Conservation (phyloP, 2,329 filamentous ascomycete species). For the Ophiognomonia clavigignenti-juglandacearum region DNA sequence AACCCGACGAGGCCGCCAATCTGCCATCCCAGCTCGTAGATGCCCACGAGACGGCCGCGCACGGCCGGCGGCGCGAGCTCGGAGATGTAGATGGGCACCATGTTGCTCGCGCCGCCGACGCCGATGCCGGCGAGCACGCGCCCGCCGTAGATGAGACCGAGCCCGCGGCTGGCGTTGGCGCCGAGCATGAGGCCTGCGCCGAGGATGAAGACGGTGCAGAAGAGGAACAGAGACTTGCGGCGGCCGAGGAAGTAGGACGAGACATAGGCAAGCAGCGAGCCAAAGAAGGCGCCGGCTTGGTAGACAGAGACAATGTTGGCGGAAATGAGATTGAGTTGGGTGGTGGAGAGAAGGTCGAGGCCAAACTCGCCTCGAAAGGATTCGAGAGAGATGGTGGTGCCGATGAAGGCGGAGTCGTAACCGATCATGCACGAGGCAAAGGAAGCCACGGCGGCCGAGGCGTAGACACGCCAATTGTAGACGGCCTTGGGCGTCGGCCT, state of each 20-base stretch:
- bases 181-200: slow-evolving; percentile 71
- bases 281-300: slow-evolving; percentile 81
- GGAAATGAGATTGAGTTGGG: slow-evolving; percentile 54
- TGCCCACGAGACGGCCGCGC: slow-evolving; percentile 59
- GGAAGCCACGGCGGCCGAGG: slow-evolving; percentile 48
- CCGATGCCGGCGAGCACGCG: slow-evolving; percentile 60
- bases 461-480: slow-evolving; percentile 58
- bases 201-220: slow-evolving; percentile 59
- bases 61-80: slow-evolving; percentile 58
- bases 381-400: slow-evolving; percentile 65
- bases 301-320: slow-evolving; percentile 77
- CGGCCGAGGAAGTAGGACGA: slow-evolving; percentile 65
- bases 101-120: slow-evolving; percentile 58
- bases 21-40: slow-evolving; percentile 64
- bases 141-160: slow-evolving; percentile 60
- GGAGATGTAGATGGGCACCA: slow-evolving; percentile 59
- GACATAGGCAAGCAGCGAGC: slow-evolving; percentile 64
- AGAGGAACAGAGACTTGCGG: slow-evolving; percentile 57
- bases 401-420: slow-evolving; percentile 73
- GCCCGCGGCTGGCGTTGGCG: slow-evolving; percentile 53
- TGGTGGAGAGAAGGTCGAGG: slow-evolving; percentile 45
- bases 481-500: slow-evolving; percentile 51
- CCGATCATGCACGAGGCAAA: slow-evolving; percentile 54
- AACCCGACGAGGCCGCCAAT: slow-evolving; percentile 59
- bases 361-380: slow-evolving; percentile 67